Evolutionary conservation across 1,139 yeast genomes (phyloP).

Genomic region (Yamadazyma spencermartinsiae): DNA sequence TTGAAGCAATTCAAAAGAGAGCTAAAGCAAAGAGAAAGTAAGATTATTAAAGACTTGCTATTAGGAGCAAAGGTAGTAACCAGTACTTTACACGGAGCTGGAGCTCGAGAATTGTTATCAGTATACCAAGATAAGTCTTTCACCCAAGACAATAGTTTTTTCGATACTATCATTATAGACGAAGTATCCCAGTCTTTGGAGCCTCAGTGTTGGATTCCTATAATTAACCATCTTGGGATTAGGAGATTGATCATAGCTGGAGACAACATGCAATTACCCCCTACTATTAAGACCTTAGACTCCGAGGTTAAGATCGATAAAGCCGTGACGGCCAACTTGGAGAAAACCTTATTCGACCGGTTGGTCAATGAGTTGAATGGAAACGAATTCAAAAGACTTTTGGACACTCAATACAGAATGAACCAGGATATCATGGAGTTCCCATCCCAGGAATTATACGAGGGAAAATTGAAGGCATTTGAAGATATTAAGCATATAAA

Average conservation of each 20-base stretch:
- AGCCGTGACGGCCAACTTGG: slow-evolving; percentile 42
- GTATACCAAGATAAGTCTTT: slow-evolving; percentile 33
- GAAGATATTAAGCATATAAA: slow-evolving; percentile 53
- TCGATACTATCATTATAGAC: slow-evolving; percentile 86
- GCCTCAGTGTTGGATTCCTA: slow-evolving; percentile 96
- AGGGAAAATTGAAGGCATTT: slow-evolving; percentile 62
- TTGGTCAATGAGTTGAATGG: slow-evolving; percentile 55
- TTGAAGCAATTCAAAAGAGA: slow-evolving; percentile 72
- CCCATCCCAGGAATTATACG: slow-evolving; percentile 70
- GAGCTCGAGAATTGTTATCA: slow-evolving; percentile 63
- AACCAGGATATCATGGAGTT: slow-evolving; percentile 74
- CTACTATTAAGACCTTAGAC: slow-evolving; percentile 57
- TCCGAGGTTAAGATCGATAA: slow-evolving; percentile 27
- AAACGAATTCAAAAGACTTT: slow-evolving; percentile 49
- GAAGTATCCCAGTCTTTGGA: slow-evolving; percentile 94
- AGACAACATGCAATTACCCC: slow-evolving; percentile 86
- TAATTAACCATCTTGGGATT: slow-evolving; percentile 63
- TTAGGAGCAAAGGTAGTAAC: slow-evolving; percentile 67
- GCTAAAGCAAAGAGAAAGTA: slow-evolving; percentile 62
- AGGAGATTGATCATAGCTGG: slow-evolving; percentile 74
- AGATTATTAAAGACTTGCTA: slow-evolving; percentile 60
- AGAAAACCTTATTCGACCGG: slow-evolving; percentile 77
- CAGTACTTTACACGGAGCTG: slow-evolving; percentile 86
- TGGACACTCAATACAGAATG: slow-evolving; percentile 88
- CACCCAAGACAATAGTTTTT: slow-evolving; percentile 39